A percentile compares a stretch with the other conserved stretches of the same genome.
These are phyloP conservation scores for Nectriaceae sp. DNA, from an alignment of 2,329 filamentous ascomycete species.

Conservation along the genomic window DNA sequence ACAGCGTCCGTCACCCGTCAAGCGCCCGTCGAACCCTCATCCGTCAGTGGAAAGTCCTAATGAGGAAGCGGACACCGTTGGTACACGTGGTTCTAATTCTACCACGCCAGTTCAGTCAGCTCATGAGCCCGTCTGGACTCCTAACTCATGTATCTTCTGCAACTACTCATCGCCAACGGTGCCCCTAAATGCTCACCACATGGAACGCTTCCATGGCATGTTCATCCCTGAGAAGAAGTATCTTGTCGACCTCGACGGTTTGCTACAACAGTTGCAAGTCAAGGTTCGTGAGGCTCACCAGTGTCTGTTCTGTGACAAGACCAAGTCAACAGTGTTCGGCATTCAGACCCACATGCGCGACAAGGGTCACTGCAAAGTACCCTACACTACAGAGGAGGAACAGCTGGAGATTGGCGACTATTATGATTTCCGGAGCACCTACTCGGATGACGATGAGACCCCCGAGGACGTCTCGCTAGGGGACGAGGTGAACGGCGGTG, in stretches of 20 bases:
- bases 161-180: conserved; percentile 79
- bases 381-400: conserved; percentile 83
- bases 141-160: conserved; percentile 81
- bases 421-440: conserved; percentile 96
- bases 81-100: conserved; percentile 46
- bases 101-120: conserved; percentile 38
- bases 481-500: conserved; percentile 55
- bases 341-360: conserved; percentile 97
- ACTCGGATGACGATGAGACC: conserved; percentile 76
- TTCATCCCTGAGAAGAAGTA: conserved; percentile 91
- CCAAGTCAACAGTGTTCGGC: conserved; percentile 75
- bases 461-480: conserved; percentile 51
- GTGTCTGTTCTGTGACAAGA: conserved; percentile 86
- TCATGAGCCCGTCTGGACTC: conserved; percentile 42
- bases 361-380: conserved; percentile 95
- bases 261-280: conserved; percentile 75
- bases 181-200: conserved; percentile 79
- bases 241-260: conserved; percentile 77
- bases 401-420: conserved; percentile 94
- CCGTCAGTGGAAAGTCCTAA: conserved; percentile 41
- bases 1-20: conserved; percentile 51
- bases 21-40: conserved; percentile 55
- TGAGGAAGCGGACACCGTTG: conserved; percentile 45
- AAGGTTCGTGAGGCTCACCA: conserved; percentile 81
- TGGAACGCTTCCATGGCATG: conserved; percentile 92